A percentile compares a stretch with the other conserved stretches of the same genome.
These are phyloP conservation scores for Wickerhamiella sergipiensis DNA, from an alignment of 805 yeast species.

Conservation along the genomic window DNA sequence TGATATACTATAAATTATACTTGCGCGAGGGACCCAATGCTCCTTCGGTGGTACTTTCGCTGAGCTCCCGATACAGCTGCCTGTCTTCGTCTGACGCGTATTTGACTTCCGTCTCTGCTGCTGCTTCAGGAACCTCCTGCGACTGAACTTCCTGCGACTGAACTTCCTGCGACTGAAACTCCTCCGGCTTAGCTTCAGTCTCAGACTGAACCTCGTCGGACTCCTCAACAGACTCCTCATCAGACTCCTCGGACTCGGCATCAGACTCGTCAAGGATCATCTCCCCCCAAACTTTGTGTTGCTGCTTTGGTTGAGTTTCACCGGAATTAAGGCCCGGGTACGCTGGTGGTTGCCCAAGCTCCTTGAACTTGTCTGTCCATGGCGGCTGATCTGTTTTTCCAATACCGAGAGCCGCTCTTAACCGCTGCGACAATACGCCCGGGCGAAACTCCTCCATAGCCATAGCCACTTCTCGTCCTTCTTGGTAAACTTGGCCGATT, in stretches of 20 bases:
- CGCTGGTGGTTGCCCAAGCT: slow-evolving; percentile 72
- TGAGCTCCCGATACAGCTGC: neutral
- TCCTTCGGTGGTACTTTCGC: neutral
- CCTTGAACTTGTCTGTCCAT: slow-evolving; percentile 60
- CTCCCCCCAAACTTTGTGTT: slow-evolving; percentile 6
- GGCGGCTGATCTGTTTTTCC: slow-evolving; percentile 53
- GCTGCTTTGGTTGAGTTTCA: neutral
- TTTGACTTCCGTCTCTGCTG: neutral
- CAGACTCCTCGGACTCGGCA: neutral
- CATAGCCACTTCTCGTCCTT: slow-evolving; percentile 47
- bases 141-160: too few relatives aligned
- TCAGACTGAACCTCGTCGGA: neutral
- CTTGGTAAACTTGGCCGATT: slow-evolving; percentile 70
- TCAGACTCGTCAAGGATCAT: slow-evolving; percentile 1
- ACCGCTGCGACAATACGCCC: slow-evolving; percentile 47
- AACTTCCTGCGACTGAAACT: too few relatives aligned
- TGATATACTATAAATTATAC: neutral
- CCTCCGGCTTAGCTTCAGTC: neutral
- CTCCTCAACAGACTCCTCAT: neutral
- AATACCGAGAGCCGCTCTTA: slow-evolving; percentile 60
- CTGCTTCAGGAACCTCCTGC: too few relatives aligned
- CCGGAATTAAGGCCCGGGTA: slow-evolving; percentile 38
- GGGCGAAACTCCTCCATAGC: slow-evolving; percentile 41
- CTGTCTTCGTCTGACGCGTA: neutral
- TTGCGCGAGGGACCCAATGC: neutral